phyloP scores from a whole-genome alignment of 2,329 filamentous ascomycete species.

The Diaporthe vaccinii region DNA sequence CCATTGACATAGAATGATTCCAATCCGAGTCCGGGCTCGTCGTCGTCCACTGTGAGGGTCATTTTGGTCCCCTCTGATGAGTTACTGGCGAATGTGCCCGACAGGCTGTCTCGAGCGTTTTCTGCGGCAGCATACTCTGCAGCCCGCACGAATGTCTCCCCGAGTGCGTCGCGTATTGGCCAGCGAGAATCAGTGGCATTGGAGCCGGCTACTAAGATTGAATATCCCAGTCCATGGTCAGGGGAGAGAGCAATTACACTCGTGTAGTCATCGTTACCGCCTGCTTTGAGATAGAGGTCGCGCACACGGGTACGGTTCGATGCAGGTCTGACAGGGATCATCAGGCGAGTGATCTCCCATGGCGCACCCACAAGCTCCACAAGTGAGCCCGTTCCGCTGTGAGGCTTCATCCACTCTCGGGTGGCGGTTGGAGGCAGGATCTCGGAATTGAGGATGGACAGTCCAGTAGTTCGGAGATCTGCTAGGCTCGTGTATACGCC shows the following conservation, averaged over 20 bases:
- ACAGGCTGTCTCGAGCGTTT: neutral
- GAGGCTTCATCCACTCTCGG: constrained; percentile 14
- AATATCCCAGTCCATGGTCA: neutral
- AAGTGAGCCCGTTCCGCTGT: constrained; percentile 3
- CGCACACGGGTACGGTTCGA: constrained; percentile 7
- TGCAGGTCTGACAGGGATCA: neutral
- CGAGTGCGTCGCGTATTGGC: neutral
- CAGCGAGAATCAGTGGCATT: neutral
- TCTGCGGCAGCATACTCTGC: neutral
- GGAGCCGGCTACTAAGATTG: neutral
- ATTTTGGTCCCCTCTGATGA: neutral
- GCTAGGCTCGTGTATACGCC: constrained; percentile 3
- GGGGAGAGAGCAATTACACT: constrained; percentile 6
- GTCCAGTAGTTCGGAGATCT: neutral
- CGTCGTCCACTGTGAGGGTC: neutral
- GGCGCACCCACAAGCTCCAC: neutral
- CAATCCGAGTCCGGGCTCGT: neutral
- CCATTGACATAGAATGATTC: neutral
- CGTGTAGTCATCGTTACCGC: neutral
- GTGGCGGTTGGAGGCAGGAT: neutral
- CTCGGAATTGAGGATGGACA: constrained; percentile 5
- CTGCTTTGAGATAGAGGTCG: constrained; percentile 4
- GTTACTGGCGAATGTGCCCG: neutral
- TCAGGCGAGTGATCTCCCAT: constrained; percentile 14
- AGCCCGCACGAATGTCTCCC: neutral